A percentile compares a stretch with the other conserved stretches of the same genome.
These are phyloP conservation scores for Mariannaea elegans DNA, from an alignment of 2,329 filamentous ascomycete genomes.

Conservation along the genomic window DNA sequence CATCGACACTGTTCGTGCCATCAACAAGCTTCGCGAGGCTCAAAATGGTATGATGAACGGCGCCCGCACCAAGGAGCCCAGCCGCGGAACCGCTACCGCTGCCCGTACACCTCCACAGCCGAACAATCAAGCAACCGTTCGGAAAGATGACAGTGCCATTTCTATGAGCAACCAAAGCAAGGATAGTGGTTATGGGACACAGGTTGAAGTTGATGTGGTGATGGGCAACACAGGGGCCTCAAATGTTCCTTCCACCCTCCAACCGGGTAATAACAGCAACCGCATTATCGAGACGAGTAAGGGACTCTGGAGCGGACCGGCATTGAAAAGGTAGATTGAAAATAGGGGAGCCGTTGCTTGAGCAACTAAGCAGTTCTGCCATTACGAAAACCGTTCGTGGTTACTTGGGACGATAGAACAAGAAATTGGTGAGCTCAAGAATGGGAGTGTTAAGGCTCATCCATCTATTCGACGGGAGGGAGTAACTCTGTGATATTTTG, in stretches of 20 bases:
- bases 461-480: neutral
- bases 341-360: neutral
- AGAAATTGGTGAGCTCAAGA: neutral
- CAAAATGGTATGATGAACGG: constrained; percentile 71
- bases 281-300: constrained; percentile 70
- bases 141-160: constrained; percentile 58
- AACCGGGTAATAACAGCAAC: constrained; percentile 64
- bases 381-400: neutral
- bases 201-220: constrained; percentile 48
- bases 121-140: constrained; percentile 27
- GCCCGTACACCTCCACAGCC: constrained; percentile 22
- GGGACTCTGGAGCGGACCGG: constrained; percentile 64
- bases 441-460: constrained; percentile 7
- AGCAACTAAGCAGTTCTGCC: neutral
- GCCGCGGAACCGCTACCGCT: constrained; percentile 42
- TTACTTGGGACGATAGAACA: neutral
- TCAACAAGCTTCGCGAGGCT: constrained; percentile 75
- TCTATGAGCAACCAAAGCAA: constrained; percentile 46
- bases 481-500: constrained; percentile 6
- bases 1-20: constrained; percentile 75
- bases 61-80: constrained; percentile 60
- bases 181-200: constrained; percentile 61
- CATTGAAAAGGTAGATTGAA: constrained; percentile 37
- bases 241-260: constrained; percentile 59
- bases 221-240: constrained; percentile 56